Conservation (phyloP, 2,329 filamentous ascomycete species). For the Xylariaceae sp. region DNA sequence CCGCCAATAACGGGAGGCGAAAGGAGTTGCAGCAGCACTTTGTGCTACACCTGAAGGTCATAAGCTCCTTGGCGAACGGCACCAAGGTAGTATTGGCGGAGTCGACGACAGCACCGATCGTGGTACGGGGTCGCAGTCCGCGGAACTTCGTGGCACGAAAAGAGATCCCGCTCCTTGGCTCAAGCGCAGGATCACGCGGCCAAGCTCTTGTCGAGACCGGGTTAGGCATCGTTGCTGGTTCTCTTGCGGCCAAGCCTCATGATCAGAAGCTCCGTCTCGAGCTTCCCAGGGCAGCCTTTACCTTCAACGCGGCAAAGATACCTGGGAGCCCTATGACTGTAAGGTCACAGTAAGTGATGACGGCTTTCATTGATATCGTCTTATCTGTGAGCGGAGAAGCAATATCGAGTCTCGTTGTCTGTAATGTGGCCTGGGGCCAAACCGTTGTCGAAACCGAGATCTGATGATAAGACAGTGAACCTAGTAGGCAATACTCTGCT, state of each 20-base stretch:
- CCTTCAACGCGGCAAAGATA: conserved; percentile 53
- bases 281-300: conserved; percentile 52
- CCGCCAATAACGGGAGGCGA: conserved; percentile 88
- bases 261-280: conserved; percentile 51
- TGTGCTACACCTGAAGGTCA: conserved; percentile 78
- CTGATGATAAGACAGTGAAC: conserved; percentile 26
- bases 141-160: conserved; percentile 93
- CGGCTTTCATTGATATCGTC: neutral
- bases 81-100: conserved; percentile 76
- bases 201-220: conserved; percentile 65
- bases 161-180: conserved; percentile 79
- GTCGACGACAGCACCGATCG: conserved; percentile 81
- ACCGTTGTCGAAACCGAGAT: conserved; percentile 3
- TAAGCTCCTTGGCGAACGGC: conserved; percentile 79
- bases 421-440: no score
- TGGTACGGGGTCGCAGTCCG: conserved; percentile 87
- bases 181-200: conserved; percentile 69
- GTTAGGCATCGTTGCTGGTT: conserved; percentile 54
- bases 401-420: no score
- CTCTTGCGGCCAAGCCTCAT: conserved; percentile 48
- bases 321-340: conserved; percentile 49
- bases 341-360: conserved; percentile 51
- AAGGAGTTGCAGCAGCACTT: conserved; percentile 98
- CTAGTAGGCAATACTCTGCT: conserved; percentile 49
- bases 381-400: no score